Evolutionary conservation across 805 yeast genomes (phyloP).

Genomic region (Candida corydali): DNA sequence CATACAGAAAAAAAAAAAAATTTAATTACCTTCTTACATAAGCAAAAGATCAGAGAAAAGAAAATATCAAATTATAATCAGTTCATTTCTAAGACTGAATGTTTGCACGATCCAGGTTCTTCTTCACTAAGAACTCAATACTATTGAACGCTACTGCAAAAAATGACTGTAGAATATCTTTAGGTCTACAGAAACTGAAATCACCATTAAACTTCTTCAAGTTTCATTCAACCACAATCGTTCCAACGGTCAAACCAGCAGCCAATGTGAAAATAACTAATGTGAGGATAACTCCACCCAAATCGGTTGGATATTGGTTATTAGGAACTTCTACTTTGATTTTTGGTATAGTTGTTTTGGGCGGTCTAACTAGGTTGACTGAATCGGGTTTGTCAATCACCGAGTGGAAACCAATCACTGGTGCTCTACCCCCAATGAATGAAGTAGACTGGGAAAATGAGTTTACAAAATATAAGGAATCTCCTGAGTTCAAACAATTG

Average conservation of each 20-base stretch:
- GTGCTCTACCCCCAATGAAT: conserved; percentile 82
- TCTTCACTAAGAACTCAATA: conserved; percentile 52
- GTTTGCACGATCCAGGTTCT: conserved; percentile 52
- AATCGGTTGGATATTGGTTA: conserved; percentile 77
- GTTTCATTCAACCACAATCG: not conserved
- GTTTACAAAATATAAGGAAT: conserved; percentile 71
- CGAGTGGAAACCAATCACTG: conserved; percentile 98
- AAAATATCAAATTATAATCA: conserved; percentile 4
- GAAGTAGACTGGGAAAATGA: conserved; percentile 83
- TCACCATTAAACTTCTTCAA: not conserved
- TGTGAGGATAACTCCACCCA: conserved; percentile 17
- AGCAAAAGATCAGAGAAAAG: not conserved
- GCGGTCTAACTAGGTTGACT: conserved; percentile 92
- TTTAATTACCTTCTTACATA: no score
- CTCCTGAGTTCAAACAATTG: conserved; percentile 88
- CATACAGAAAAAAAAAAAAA: no score
- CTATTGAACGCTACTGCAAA: conserved; percentile 33
- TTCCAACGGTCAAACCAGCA: not conserved
- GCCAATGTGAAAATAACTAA: no score
- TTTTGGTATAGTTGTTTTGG: conserved; percentile 93
- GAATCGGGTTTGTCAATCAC: conserved; percentile 96
- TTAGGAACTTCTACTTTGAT: conserved; percentile 83
- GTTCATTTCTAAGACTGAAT: conserved; percentile 3
- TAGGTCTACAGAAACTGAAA: not conserved
- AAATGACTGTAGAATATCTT: conserved; percentile 10